These are phyloP conservation scores for Huntiella savannae DNA, from an alignment of 2,329 filamentous ascomycete genomes.

Conservation along the genomic window DNA sequence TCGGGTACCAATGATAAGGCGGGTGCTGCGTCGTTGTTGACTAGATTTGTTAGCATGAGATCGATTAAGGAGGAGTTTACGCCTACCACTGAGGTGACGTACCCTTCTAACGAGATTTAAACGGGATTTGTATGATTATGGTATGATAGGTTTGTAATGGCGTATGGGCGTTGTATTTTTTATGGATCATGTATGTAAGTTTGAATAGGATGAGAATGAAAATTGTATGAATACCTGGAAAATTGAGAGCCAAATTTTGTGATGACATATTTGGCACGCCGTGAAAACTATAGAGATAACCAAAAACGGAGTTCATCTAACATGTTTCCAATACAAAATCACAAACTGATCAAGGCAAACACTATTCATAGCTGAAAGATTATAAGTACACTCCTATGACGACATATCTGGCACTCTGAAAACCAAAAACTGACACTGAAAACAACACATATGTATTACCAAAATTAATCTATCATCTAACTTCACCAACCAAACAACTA, in stretches of 20 bases:
- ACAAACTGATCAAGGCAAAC: too few species aligned
- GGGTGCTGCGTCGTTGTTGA: conserved; percentile 43
- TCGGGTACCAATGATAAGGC: conserved; percentile 60
- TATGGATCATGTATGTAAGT: neutral
- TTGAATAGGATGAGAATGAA: neutral
- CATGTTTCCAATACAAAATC: too few species aligned
- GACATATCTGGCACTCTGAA: too few species aligned
- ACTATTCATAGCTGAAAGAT: too few species aligned
- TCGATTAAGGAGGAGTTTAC: conserved; percentile 61
- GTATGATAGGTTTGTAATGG: too few species aligned
- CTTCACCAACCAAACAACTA: neutral
- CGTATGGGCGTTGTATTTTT: neutral
- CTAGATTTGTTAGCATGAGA: conserved; percentile 46
- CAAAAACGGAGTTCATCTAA: too few species aligned
- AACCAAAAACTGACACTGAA: too few species aligned
- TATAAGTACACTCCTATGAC: too few species aligned
- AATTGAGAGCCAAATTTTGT: too few species aligned
- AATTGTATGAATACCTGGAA: neutral
- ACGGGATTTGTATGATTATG: neutral
- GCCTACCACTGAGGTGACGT: conserved; percentile 40
- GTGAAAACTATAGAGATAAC: too few species aligned
- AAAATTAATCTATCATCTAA: neutral
- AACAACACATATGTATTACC: too few species aligned
- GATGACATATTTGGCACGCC: too few species aligned
- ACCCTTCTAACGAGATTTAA: conserved; percentile 47